phyloP scores from a whole-genome alignment of 345 rosid genomes.

The Combretum micranthum region DNA sequence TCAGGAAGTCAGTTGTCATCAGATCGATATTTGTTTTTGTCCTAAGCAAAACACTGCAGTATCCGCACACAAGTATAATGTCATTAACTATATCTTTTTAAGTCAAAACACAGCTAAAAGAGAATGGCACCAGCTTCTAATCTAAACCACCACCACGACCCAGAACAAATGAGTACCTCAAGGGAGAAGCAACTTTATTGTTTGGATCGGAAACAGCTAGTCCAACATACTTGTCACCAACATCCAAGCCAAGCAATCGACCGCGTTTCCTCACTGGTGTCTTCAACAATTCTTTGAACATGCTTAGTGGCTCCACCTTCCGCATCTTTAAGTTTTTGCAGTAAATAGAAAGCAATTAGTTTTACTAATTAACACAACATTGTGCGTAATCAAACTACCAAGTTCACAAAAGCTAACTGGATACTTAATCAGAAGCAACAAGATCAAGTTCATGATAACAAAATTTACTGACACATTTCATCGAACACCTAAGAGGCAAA shows the following conservation, averaged over 20 bases:
- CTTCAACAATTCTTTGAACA: constrained; percentile 44
- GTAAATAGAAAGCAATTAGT: background rate
- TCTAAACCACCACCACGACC: background rate
- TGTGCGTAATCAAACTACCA: too few species aligned
- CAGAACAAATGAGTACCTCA: constrained; percentile 36
- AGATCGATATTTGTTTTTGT: constrained; percentile 50
- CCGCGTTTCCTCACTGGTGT: constrained; percentile 21
- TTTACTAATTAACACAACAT: too few species aligned
- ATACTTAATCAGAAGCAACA: too few species aligned
- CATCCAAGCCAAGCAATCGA: constrained; percentile 75
- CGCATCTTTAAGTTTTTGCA: constrained; percentile 40
- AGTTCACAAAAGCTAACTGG: too few species aligned
- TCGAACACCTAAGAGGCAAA: too few species aligned
- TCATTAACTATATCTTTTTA: background rate
- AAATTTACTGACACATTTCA: too few species aligned
- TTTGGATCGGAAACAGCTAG: constrained; percentile 56
- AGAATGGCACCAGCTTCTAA: background rate
- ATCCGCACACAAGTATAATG: background rate
- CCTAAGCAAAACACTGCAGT: constrained; percentile 69
- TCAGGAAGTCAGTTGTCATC: constrained; percentile 64
- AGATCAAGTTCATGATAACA: too few species aligned
- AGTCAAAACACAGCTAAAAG: background rate
- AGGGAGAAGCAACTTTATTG: constrained; percentile 50
- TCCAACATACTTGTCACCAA: constrained; percentile 85
- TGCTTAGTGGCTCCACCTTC: constrained; percentile 49